Conservation (phyloP, 179 eudicot species). For the Drosera spatulata region DNA sequence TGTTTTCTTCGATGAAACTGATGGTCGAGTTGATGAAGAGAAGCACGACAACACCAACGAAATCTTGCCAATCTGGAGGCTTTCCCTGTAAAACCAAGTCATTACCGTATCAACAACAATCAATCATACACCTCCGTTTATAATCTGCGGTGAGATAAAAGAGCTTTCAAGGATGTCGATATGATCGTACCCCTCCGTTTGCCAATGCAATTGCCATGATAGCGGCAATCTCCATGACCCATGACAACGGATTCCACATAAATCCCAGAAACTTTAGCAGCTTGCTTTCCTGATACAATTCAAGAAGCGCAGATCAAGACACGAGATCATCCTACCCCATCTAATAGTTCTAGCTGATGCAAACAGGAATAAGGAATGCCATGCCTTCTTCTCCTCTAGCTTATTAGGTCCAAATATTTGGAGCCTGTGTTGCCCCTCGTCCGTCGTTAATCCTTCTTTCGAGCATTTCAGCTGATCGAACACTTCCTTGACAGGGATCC, state of each 20-base stretch:
- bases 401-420: conserved; percentile 47
- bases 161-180: no score
- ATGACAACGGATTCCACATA: conserved; percentile 99
- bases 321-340: no score
- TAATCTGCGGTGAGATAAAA: conserved; percentile 13
- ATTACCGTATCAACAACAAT: no score
- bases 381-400: conserved; percentile 72
- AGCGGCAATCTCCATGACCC: conserved; percentile 99
- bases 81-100: conserved; percentile 34
- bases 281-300: conserved; percentile 62
- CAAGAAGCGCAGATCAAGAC: not conserved
- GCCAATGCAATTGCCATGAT: conserved; percentile 97
- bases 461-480: conserved; percentile 31
- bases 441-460: conserved; percentile 28
- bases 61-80: conserved; percentile 98
- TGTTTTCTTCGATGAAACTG: conserved; percentile 88
- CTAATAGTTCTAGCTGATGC: no score
- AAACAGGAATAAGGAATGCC: not conserved
- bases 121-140: not conserved
- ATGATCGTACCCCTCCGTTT: conserved; percentile 74
- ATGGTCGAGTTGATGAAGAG: conserved; percentile 85
- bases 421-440: conserved; percentile 29
- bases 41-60: conserved; percentile 82
- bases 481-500: conserved; percentile 39
- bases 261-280: conserved; percentile 83